Conservation (phyloP, 2,329 filamentous ascomycete species). For the Fusarium sp. region DNA sequence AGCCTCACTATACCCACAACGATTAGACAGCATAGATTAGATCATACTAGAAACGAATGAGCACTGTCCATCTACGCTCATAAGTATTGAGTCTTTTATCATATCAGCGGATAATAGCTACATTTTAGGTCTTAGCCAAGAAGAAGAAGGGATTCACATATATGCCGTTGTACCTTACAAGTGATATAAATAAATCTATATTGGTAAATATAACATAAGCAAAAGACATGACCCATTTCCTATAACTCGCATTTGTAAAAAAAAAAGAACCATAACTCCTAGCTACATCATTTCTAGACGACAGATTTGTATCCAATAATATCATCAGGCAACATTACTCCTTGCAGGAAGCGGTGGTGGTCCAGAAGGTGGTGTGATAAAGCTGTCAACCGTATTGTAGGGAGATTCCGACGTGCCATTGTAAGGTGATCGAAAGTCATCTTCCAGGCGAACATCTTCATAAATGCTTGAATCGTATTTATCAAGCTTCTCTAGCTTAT, state of each 20-base stretch:
- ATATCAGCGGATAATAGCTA: too few species aligned
- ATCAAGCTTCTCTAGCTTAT: background rate
- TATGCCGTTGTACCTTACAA: too few species aligned
- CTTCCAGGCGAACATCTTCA: constrained; percentile 26
- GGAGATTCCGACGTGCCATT: constrained; percentile 12
- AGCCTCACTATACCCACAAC: background rate
- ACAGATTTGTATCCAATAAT: background rate
- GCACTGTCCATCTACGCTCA: too few species aligned
- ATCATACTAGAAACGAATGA: background rate
- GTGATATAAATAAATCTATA: too few species aligned
- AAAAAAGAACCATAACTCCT: background rate
- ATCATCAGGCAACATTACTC: background rate
- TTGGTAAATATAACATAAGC: too few species aligned
- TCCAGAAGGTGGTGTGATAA: constrained; percentile 8
- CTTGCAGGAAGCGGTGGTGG: constrained; percentile 35
- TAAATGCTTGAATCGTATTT: constrained; percentile 32
- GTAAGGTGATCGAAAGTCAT: background rate
- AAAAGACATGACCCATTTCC: too few species aligned
- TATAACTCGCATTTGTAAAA: too few species aligned
- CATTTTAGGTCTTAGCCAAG: too few species aligned
- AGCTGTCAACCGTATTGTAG: constrained; percentile 6
- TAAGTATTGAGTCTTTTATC: too few species aligned
- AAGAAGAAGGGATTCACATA: too few species aligned
- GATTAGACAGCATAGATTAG: background rate
- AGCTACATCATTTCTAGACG: background rate